Base-by-base conservation (phyloP, 345 rosid genomes). In the Melastoma malabathricum region DNA sequence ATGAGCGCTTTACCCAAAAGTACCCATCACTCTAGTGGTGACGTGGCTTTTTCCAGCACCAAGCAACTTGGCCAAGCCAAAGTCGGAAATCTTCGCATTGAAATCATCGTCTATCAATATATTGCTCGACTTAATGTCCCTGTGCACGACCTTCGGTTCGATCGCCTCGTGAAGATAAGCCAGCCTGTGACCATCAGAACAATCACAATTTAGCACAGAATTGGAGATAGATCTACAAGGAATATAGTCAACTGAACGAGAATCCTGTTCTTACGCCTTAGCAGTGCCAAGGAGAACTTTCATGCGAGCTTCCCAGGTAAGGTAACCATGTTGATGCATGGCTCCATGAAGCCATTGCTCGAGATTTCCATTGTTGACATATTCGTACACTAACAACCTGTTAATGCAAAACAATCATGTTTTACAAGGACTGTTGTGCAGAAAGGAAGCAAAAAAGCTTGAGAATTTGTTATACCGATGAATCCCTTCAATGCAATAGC, bases 261-360 rank as follows among this genome's bases (percentile, higher is more conserved):
- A 34, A 22, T 34, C 41, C 12, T 34, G 15, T 16, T 22, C 62
- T 73, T 69, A 73, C 78, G 78, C 78, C 67, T 69, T 73, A 54
- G 78, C 74, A 5, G 78, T 73, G 66, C 78, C 78, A 15, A 73
- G 69, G 18, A 73, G 74, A 57, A 73, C 67, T 50, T 73, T 73
- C 61, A 63, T 66, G 17, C 78, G 74, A 49, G 78, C 78, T 59
- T 73, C 78, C 78, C 78, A 73, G 44, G 75, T 69, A 44, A 73
- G 78, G 52, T 66, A 67, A 31, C 78, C 78, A 48, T 69, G 70
- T 43, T 73, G 75, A 27, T 67, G 69, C 78, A 69, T 73, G 47
- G 72, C 78, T 50, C 78, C 78, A 73, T 73, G 78, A 41, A 73
- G 78, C 78, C 78, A 73, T 53, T 73, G 78, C 55, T 73, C 78